These are phyloP conservation scores for Fusarium sp. DNA, from an alignment of 2,329 filamentous ascomycete genomes.

Conservation along the genomic window DNA sequence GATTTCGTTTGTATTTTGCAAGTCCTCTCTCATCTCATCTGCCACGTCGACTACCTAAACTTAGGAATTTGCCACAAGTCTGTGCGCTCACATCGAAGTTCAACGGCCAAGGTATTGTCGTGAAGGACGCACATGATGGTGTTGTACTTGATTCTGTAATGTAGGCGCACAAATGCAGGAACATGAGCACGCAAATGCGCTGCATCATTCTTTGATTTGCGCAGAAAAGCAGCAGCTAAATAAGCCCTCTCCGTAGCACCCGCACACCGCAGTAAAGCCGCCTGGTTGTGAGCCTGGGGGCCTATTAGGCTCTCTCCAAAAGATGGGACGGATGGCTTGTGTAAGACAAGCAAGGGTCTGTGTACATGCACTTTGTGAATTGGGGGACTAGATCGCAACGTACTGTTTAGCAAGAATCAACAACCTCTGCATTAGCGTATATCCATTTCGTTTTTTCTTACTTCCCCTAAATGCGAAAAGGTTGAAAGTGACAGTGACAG, in stretches of 20 bases:
- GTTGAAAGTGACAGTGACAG: background rate
- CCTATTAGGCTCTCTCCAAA: background rate
- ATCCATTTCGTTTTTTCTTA: background rate
- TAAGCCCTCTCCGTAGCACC: background rate
- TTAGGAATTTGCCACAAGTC: slow-evolving; percentile 1
- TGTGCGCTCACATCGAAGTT: background rate
- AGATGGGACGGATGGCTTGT: background rate
- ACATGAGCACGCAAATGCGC: background rate
- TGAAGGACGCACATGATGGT: background rate
- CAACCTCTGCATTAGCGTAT: background rate
- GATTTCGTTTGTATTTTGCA: background rate
- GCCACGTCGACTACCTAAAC: background rate
- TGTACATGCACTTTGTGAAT: background rate
- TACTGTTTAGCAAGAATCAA: background rate
- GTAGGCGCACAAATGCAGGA: slow-evolving; percentile 1
- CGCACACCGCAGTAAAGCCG: background rate
- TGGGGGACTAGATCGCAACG: background rate
- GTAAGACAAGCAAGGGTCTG: background rate
- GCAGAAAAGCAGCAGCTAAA: background rate
- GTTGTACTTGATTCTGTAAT: background rate
- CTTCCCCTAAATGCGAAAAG: background rate
- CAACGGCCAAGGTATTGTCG: background rate
- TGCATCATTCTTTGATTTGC: background rate
- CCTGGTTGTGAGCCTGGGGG: background rate
- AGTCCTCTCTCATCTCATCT: background rate